A percentile compares a stretch with the other conserved stretches of the same genome.
These are phyloP conservation scores for Ceratobasidium sp. DNA, from an alignment of 1,284 basidiomycete species.

Conservation along the genomic window DNA sequence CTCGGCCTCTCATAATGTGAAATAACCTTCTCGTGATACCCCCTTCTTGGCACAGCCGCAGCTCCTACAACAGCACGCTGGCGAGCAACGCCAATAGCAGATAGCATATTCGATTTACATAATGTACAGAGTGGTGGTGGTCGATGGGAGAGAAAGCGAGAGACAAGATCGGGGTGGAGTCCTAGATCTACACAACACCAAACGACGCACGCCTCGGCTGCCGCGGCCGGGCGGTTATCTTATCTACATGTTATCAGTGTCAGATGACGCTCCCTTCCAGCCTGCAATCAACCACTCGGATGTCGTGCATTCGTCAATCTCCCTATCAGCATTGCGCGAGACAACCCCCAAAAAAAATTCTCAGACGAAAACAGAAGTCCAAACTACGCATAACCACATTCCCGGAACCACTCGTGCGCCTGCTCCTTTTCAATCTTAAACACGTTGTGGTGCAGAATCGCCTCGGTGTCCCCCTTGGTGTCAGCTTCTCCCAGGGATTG, in stretches of 20 bases:
- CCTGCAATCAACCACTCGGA: background rate
- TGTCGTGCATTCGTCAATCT: background rate
- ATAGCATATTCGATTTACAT: conserved; percentile 33
- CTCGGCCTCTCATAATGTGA: conserved; percentile 92
- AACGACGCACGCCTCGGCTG: conserved; percentile 34
- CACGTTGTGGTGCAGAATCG: conserved; percentile 15
- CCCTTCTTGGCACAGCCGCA: conserved; percentile 63
- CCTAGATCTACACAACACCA: conserved; percentile 20
- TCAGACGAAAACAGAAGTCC: background rate
- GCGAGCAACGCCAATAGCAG: conserved; percentile 35
- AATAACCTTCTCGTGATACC: conserved; percentile 94
- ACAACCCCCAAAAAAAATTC: background rate
- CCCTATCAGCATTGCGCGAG: background rate
- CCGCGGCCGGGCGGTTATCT: conserved; percentile 41
- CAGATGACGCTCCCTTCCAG: background rate
- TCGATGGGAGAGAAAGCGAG: conserved; percentile 16
- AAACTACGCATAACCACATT: conserved; percentile 17
- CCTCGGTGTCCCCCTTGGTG: conserved; percentile 1
- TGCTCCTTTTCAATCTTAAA: conserved; percentile 16
- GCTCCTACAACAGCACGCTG: conserved; percentile 31
- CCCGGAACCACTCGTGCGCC: conserved; percentile 12
- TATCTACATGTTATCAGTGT: conserved; percentile 21
- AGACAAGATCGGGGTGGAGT: conserved; percentile 27
- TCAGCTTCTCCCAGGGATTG: background rate
- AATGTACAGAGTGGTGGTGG: conserved; percentile 29